Percentiles rank a stretch among this genome's conserved stretches.
phyloP scores from a whole-genome alignment of 352 stramenopile species.

The Paralagenidium karlingii region DNA sequence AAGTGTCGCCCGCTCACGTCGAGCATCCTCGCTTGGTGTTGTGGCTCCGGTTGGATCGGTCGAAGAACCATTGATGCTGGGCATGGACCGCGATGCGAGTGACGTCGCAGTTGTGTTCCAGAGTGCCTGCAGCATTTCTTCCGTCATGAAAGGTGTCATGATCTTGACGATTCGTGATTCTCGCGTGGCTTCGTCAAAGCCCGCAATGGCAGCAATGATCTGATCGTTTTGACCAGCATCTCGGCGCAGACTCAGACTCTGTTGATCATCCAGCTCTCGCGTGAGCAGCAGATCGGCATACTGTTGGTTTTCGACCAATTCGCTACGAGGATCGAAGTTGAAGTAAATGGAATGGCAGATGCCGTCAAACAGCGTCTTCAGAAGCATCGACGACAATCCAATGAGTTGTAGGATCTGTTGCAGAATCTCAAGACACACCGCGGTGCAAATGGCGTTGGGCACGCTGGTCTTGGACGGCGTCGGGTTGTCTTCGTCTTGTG shows the following conservation, averaged over 20 bases:
- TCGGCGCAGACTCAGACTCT: not conserved
- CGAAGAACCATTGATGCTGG: conserved; percentile 1
- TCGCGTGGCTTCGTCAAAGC: conserved; percentile 15
- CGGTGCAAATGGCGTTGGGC: conserved; percentile 43
- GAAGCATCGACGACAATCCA: conserved; percentile 21
- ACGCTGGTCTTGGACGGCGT: too few species aligned
- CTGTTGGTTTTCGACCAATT: conserved; percentile 19
- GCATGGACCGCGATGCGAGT: conserved; percentile 3
- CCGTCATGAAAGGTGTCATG: conserved; percentile 30
- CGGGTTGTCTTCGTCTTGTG: too few species aligned
- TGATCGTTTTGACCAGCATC: conserved; percentile 2
- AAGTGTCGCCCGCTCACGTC: conserved; percentile 17
- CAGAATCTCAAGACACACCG: conserved; percentile 36
- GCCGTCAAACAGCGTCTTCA: conserved; percentile 28
- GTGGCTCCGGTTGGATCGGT: not conserved
- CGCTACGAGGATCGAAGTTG: conserved; percentile 23
- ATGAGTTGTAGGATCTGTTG: conserved; percentile 17
- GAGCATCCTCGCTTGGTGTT: not conserved
- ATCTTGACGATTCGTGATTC: conserved; percentile 22
- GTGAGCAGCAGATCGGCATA: conserved; percentile 32
- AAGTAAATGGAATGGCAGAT: conserved; percentile 52
- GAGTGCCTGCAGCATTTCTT: conserved; percentile 40
- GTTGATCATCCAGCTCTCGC: conserved; percentile 2
- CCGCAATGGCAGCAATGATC: conserved; percentile 10
- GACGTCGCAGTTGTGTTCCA: conserved; percentile 45